Evolutionary conservation across 2,329 filamentous ascomycete genomes (phyloP).

Genomic region (Colletotrichum musicola): DNA sequence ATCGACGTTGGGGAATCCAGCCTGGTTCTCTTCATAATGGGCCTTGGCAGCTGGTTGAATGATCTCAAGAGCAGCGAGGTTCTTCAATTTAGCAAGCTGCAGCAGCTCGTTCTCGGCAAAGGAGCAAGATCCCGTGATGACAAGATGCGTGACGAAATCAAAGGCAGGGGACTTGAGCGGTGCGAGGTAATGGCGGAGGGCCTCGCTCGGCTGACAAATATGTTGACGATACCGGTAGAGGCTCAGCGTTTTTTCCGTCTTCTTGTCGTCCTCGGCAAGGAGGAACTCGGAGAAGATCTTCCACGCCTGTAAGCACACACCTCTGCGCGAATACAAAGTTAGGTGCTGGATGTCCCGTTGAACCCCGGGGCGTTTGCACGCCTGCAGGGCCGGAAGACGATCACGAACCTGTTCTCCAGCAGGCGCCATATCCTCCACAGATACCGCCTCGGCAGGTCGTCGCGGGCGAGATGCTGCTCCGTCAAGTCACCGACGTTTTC

Average conservation of each 20-base stretch:
- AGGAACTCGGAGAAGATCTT: slow-evolving; percentile 53
- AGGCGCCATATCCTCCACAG: slow-evolving; percentile 55
- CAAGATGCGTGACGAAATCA: slow-evolving; percentile 57
- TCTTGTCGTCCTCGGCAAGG: slow-evolving; percentile 49
- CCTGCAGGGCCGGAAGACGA: not conserved
- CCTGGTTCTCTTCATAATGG: slow-evolving; percentile 7
- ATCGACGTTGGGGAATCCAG: slow-evolving; percentile 53
- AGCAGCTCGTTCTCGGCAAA: slow-evolving; percentile 56
- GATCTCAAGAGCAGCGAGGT: slow-evolving; percentile 62
- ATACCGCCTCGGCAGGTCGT: slow-evolving; percentile 50
- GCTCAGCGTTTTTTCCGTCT: slow-evolving; percentile 50
- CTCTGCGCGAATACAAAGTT: slow-evolving; percentile 42
- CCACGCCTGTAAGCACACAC: slow-evolving; percentile 55
- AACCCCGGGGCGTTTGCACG: not conserved
- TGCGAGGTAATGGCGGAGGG: slow-evolving; percentile 51
- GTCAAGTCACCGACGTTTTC: slow-evolving; percentile 53
- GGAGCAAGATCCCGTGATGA: slow-evolving; percentile 52
- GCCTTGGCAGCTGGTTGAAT: slow-evolving; percentile 52
- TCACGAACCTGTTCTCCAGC: slow-evolving; percentile 53
- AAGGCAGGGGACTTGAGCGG: slow-evolving; percentile 52
- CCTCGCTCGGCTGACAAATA: slow-evolving; percentile 51
- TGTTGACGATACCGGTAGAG: slow-evolving; percentile 56
- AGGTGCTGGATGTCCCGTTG: not conserved
- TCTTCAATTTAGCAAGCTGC: slow-evolving; percentile 55
- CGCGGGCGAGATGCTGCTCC: slow-evolving; percentile 46